phyloP scores from a whole-genome alignment of 176 grass and related monocot genomes.

The Hordeum vulgare region MorexV3_pseudomolecules_assembly NC_058523.1:177067411-177067910 shows the following conservation, averaged over 20 bases:
- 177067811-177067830: conserved; percentile 23
- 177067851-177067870: conserved; percentile 57
- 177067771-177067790: conserved; percentile 48
- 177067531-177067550: conserved; percentile 36
- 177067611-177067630: conserved; percentile 40
- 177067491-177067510: conserved; percentile 45
- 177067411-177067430: too few species aligned
- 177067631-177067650: conserved; percentile 40
- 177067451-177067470: too few species aligned
- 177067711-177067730: conserved; percentile 26
- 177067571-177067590: conserved; percentile 25
- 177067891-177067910: conserved; percentile 55
- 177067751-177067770: conserved; percentile 64
- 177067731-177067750: conserved; percentile 37
- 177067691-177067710: conserved; percentile 76
- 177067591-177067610: neutral
- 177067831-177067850: conserved; percentile 23
- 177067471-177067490: conserved; percentile 51
- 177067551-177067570: conserved; percentile 1
- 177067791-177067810: conserved; percentile 73
- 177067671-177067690: conserved; percentile 15
- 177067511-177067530: conserved; percentile 12
- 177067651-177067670: conserved; percentile 36
- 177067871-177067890: conserved; percentile 27
- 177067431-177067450: too few species aligned